phyloP scores from a whole-genome alignment of 2,329 filamentous ascomycete genomes.

The Sordariomycetes sp. region DNA sequence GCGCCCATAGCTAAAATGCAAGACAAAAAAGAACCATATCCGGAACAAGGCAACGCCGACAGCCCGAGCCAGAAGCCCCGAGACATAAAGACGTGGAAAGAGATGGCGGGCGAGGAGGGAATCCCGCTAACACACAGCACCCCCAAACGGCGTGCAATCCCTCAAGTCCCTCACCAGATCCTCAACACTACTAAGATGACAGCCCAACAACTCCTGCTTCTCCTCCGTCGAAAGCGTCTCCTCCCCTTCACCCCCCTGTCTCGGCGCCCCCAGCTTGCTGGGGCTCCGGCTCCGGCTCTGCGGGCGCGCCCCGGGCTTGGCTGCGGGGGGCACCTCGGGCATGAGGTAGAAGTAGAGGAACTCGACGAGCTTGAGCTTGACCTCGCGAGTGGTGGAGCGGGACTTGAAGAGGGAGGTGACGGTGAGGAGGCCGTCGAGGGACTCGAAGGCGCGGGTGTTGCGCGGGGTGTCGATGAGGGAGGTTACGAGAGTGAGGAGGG shows the following conservation, averaged over 20 bases:
- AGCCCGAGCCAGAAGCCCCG: neutral
- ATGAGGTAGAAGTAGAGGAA: conserved; percentile 98
- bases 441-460: conserved; percentile 87
- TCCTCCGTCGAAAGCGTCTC: conserved; percentile 59
- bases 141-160: conserved; percentile 63
- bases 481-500: conserved; percentile 79
- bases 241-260: conserved; percentile 16
- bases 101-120: neutral
- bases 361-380: conserved; percentile 92
- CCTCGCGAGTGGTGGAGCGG: conserved; percentile 69
- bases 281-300: conserved; percentile 54
- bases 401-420: conserved; percentile 90
- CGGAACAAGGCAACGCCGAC: neutral
- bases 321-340: conserved; percentile 63
- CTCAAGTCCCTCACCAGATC: conserved; percentile 75
- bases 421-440: conserved; percentile 79
- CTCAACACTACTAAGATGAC: conserved; percentile 70
- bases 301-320: conserved; percentile 28
- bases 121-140: conserved; percentile 24
- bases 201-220: conserved; percentile 67
- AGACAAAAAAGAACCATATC: neutral
- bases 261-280: conserved; percentile 49
- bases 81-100: neutral
- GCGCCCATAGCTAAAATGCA: neutral
- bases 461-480: conserved; percentile 74